Evolutionary conservation across 2,329 filamentous ascomycete genomes (phyloP), one percentile per base, ranked within the genome.

Genomic region (Coniella lustricola): DNA sequence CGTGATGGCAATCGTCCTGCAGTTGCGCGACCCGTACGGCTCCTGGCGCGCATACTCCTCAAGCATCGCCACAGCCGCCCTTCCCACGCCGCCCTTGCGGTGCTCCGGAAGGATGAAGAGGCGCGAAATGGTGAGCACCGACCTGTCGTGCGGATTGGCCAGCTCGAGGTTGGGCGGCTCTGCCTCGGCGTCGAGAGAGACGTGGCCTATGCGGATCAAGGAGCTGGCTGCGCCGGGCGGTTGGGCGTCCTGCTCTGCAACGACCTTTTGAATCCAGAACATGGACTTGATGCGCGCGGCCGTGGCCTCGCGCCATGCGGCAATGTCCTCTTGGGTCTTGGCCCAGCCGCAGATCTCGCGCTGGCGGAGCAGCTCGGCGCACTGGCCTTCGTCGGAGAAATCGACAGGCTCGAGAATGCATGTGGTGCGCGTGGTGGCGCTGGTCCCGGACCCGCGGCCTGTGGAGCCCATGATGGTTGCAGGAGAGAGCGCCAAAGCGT

Each of bases 91-190:
- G 2, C 45, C 33, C 3, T 48, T 32, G 3, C 50, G 50, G 20
- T 55, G 42, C 20, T 53, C 50, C 1, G 51, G 51, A 5, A 54
- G 44, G 34, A 56, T 50, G 25, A 56, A 56, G 31, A 56, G 44
- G n/a, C 51, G 46, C 9, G 49, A 32, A 33, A 54, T 46, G 14
- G 40, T 47, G 1, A 50, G 9, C 3, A 25, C 22, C 3, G 50
- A 48, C 18, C 46, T 48, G 16, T 50, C 52, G 14, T 18, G 16
- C n/a, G 44, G 21, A 13, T 44, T 53, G 47, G 48, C 51, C 17
- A 50, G 40, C 31, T 50, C 51, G 25, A 40, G 47, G 16, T 49
- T 29, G 3, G 41, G 34, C n/a, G 41, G 41, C 17, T 40, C 40
- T 25, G 47, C 8, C 29, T 40, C 47, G 40, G 34, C 32, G 42